Conservation (phyloP, 2,329 filamentous ascomycete genomes). For the Ophiosphaerella korrae region DNA sequence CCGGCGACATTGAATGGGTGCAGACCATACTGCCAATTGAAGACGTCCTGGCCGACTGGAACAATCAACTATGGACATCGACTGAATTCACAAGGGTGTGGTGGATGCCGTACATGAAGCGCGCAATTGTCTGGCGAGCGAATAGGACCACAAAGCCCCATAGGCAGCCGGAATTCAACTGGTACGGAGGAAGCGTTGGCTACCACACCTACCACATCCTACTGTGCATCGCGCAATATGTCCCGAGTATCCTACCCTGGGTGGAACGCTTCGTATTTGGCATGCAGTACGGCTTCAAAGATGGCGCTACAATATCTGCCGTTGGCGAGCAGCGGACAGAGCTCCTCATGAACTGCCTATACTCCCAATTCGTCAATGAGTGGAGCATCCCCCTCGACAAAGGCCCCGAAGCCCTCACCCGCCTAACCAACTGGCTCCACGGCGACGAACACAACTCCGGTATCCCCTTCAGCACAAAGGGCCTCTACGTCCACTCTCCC, state of each 20-base stretch:
- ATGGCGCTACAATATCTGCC: constrained; percentile 70
- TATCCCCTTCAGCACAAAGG: constrained; percentile 81
- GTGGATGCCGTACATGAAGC: constrained; percentile 94
- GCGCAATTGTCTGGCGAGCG: constrained; percentile 89
- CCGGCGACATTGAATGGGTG: constrained; percentile 84
- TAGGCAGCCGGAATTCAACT: constrained; percentile 66
- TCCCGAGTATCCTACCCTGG: constrained; percentile 81
- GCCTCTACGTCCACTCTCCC: constrained; percentile 84
- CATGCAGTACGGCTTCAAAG: constrained; percentile 92
- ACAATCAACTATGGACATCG: constrained; percentile 75
- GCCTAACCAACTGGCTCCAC: constrained; percentile 86
- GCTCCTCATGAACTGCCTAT: constrained; percentile 94
- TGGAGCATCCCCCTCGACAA: constrained; percentile 89
- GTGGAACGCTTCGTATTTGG: constrained; percentile 97
- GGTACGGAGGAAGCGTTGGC: constrained; percentile 81
- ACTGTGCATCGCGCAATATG: constrained; percentile 76
- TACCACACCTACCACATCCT: constrained; percentile 93
- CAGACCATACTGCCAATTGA: constrained; percentile 76
- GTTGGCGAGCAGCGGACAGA: constrained; percentile 81
- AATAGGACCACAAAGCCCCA: constrained; percentile 71
- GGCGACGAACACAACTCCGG: constrained; percentile 70
- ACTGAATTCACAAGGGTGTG: constrained; percentile 92
- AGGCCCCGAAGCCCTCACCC: constrained; percentile 83
- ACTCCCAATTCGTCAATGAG: constrained; percentile 98
- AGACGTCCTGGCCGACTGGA: constrained; percentile 73